Evolutionary conservation across 352 stramenopile genomes (phyloP), one percentile per base, ranked within the genome.

Genomic region (Phytophthora pini): DNA sequence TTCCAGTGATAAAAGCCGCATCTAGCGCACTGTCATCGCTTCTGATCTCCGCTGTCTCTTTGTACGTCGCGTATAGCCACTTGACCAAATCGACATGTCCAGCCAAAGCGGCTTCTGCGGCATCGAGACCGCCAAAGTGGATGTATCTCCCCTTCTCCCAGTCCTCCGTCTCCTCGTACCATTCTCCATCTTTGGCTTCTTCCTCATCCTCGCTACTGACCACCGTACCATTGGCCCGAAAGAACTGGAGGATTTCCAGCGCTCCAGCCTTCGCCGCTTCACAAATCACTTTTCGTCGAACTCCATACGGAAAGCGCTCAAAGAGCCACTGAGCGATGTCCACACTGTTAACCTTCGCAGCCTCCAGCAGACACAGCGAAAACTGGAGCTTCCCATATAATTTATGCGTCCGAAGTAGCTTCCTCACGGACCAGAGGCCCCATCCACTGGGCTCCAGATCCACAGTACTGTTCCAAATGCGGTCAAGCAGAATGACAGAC

Each of bases 261-360:
- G 39, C 27, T n/a, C 57, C 57, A 24, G 47, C 47, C 13, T 27
- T n/a, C n/a, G 47, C 47, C 3, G 57, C 57, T 5, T 45, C 38
- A 36, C 52, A 57, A 6, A 65, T 34, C 8, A 65, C 47, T 32
- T 46, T 52, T 15, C 56, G 46, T 34, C 48, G 11, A 15, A 66
- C 58, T 2, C 47, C 56, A 17, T 52, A 58, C 27, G 56, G 56
- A 29, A 51, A 65, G 5, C 38, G 57, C 2, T 59, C 39, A 34
- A 66, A 66, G n/a, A 66, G n/a, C 58, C 58, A 66, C n/a, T 13
- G 58, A 4, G 60, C 49, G 2, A 61, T 27, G 3, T 41, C 48
- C 40, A 66, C 40, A 12, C 27, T 60, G 22, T 66, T 47, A 13
- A 41, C 31, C 12, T 54, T 31, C 4, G 60, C 22, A 20, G 40